Evolutionary conservation across 139 green algal genomes (phyloP), one percentile per base, ranked within the genome.

Genomic region (Closterium sp.): DNA sequence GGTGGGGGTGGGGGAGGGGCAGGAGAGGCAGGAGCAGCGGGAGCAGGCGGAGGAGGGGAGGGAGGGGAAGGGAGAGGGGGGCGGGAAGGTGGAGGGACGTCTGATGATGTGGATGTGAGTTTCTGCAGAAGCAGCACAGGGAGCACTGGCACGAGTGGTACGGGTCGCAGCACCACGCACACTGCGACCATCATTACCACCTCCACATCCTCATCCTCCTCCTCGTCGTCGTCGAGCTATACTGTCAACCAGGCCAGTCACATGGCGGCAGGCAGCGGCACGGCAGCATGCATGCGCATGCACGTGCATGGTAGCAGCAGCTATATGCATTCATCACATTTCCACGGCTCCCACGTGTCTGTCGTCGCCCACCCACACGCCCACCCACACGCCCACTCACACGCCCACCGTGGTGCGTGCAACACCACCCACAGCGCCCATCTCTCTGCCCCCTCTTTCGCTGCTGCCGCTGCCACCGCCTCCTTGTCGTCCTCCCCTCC

Each of bases 21-120:
- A 55, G 64, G 86, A 89, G 86, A 55, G 30, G 64, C 35, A 89
- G 86, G 84, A 19, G 33, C 16, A 87, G 84, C 23, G 84, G 33
- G 16, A 87, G 84, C 33, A 87, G 84, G 33, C 4, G 84, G 84
- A 87, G 84, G 32, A 6, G 84, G 84, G 6, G 84, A 6, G 84
- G 84, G 84, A 87, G 84, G 32, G 84, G 84, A 6, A 87, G 84
- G 32, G 84, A 6, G 84, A 87, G 84, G 32, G 84, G 84, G 84
- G 6, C 4, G 32, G 84, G 84, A 6, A 87, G 84, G 32, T 12
- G 84, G 84, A 89, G 86, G 31, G 43, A 16, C 12, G 4, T 25
- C 23, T 69, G 43, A 69, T 16, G 43, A 69, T 69, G 9, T 69
- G 43, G 43, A 69, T 69, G 43, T 69, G 43, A 69, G 43, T 16